Base-by-base conservation (phyloP, 345 rosid genomes). In the Ceriops decandra region DNA sequence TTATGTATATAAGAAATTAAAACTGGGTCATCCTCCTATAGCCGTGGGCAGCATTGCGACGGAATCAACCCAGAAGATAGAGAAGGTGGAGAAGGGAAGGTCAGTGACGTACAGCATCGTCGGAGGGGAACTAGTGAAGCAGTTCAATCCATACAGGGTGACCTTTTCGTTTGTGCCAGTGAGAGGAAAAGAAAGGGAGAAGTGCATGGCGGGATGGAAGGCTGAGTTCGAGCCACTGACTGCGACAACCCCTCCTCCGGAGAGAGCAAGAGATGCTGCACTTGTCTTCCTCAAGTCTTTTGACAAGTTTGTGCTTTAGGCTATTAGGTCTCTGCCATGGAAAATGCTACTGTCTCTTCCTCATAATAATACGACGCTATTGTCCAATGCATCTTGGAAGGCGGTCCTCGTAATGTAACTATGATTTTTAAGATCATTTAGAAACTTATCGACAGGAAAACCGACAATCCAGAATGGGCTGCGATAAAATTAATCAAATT, bases 31-130 rank as follows among this genome's bases (percentile, higher is more conserved):
- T 11, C 19, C 17, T 21, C 1, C 32, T 63, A 71, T 68, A 84
- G 87, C 72, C 27, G 62, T 80, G 53, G 33, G 67, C 16, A 67
- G 57, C 72, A 77, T 79, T 16, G 81, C 77, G 73, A 81, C 73
- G 73, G 84, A 84, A 72, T 79, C 87, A 2, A 64, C 35, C 52
- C 68, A 79, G 64, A 74, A 77, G 76, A 79, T 77, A 69, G 83
- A 74, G 68, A 63, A 64, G 54, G 79, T 77, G 13, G 84, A 82
- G 49, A 27, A 1, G 0, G 85, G 85, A 60, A 51, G 76, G 22
- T 84, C 84, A 0, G 77, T 84, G 66, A 77, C 83, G 3, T 75
- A 77, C 63, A 11, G 60, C 1, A 80, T 82, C 19, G 60, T 81
- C 1, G 77, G 51, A 22, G 87, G 87, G 1, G 82, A 82, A 1